Evolutionary conservation across 2,329 filamentous ascomycete species (phyloP), one percentile per base, ranked within the genome.

Genomic region (Dactylellina haptotyla): DNA sequence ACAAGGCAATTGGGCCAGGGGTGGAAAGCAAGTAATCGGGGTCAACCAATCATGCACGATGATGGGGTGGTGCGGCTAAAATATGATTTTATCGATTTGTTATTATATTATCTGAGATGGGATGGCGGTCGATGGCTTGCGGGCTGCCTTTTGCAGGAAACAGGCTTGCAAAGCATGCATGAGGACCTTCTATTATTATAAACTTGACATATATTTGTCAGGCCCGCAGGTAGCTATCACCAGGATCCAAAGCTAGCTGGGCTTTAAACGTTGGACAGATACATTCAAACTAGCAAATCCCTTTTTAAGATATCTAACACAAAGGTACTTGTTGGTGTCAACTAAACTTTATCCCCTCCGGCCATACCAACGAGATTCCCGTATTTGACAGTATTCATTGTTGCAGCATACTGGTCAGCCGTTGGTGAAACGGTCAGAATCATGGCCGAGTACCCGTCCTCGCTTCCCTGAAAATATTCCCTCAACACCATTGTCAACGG

Each of bases 371-470:
- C 79, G 34, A 83, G 54, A 69, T 80, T 81, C 1, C 80, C 82
- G 73, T 83, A 83, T 62, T 83, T 83, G 12, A 83, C 76, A 4
- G 82, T 82, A 75, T 83, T 83, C 74, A 81, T 77, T 1, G 82
- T 83, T 1, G 82, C 82, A 0, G 79, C 77, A 73, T 78, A 82
- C 39, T 83, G 80, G 8, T 76, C 78, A 23, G 61, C 72, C 2
- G 79, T 78, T 0, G 81, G 81, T 0, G 82, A 83, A 0, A 82
- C 77, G 0, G 82, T 83, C 4, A 82, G 75, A 45, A 82, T 81
- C 75, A 82, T 82, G 1, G 80, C 77, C 0, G 81, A 81, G 30
- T 77, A 70, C 18, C 77, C 76, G 30, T 79, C 76, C 0, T 66
- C 56, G 12, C 74, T 69, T 0, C 59, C 76, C 46, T 77, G 37